phyloP scores from a whole-genome alignment of 192 early-diverging fungal species.

The Radiomyces spectabilis region DNA sequence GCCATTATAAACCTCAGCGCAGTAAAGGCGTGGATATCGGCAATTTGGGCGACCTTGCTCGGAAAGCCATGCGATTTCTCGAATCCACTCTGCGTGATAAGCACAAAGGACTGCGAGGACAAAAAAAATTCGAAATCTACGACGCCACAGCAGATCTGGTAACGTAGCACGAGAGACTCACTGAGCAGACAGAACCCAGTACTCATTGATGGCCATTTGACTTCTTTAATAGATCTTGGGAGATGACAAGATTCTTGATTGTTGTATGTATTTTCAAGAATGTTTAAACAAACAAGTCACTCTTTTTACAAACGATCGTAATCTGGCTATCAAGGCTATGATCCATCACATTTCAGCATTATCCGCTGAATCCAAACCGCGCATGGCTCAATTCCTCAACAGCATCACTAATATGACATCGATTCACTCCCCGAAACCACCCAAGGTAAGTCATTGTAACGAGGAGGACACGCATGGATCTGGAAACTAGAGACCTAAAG shows the following conservation, averaged over 20 bases:
- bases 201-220: too few species aligned
- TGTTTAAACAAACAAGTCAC: conserved; percentile 9
- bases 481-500: too few species aligned
- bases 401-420: too few species aligned
- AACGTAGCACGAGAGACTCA: not conserved
- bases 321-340: conserved; percentile 49
- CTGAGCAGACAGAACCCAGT: conserved; percentile 5
- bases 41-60: conserved; percentile 28
- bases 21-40: conserved; percentile 10
- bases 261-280: conserved; percentile 36
- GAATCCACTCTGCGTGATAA: conserved; percentile 29
- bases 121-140: conserved; percentile 38
- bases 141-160: conserved; percentile 10
- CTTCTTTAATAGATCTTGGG: too few species aligned
- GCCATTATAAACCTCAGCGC: too few species aligned
- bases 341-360: conserved; percentile 39
- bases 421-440: too few species aligned
- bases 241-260: conserved; percentile 52
- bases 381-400: conserved; percentile 3
- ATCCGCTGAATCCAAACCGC: conserved; percentile 9
- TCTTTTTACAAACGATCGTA: conserved; percentile 51
- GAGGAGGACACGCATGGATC: too few species aligned
- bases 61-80: conserved; percentile 41
- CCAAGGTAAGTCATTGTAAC: too few species aligned
- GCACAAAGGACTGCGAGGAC: conserved; percentile 32